Evolutionary conservation across 192 early-diverging fungal species (phyloP).

Genomic region (Entophlyctis luteolus): DNA sequence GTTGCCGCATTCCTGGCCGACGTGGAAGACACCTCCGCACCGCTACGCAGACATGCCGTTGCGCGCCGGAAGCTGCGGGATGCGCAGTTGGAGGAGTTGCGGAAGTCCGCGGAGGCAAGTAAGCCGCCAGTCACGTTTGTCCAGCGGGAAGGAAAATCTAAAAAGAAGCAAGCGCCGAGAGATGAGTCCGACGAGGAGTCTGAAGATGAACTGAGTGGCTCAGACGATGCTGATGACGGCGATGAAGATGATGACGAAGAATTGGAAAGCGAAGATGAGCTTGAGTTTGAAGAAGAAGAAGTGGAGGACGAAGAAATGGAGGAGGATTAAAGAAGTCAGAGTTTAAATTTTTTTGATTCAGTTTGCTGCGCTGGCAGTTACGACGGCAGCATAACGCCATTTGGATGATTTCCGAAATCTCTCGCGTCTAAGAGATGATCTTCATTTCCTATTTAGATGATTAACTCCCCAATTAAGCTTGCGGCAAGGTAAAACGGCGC

Average conservation of each 20-base stretch:
- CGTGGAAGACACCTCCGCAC: conserved; percentile 27
- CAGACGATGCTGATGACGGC: conserved; percentile 10
- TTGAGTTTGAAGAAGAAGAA: conserved; percentile 9
- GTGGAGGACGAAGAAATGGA: not conserved
- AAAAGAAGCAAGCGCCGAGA: conserved; percentile 19
- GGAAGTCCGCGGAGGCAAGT: conserved; percentile 21
- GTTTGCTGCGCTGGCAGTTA: too few species aligned
- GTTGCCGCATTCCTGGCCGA: conserved; percentile 31
- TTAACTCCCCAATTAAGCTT: too few species aligned
- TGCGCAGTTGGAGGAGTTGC: conserved; percentile 33
- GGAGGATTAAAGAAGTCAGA: too few species aligned
- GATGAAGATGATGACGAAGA: not conserved
- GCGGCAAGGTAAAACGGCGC: too few species aligned
- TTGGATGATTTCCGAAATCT: too few species aligned
- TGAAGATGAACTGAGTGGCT: conserved; percentile 27
- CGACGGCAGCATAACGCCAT: too few species aligned
- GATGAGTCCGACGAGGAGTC: conserved; percentile 30
- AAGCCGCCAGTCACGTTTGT: not conserved
- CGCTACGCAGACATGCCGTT: conserved; percentile 40
- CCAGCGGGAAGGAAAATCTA: conserved; percentile 9
- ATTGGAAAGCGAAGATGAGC: conserved; percentile 8
- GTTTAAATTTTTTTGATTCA: too few species aligned
- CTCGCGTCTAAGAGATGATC: too few species aligned
- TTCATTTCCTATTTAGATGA: too few species aligned
- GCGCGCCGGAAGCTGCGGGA: conserved; percentile 31